Evolutionary conservation across 176 grass and related monocot genomes (phyloP), one percentile per base, ranked within the genome.

Genomic region (Hsuehochloa calcarea): DNA sequence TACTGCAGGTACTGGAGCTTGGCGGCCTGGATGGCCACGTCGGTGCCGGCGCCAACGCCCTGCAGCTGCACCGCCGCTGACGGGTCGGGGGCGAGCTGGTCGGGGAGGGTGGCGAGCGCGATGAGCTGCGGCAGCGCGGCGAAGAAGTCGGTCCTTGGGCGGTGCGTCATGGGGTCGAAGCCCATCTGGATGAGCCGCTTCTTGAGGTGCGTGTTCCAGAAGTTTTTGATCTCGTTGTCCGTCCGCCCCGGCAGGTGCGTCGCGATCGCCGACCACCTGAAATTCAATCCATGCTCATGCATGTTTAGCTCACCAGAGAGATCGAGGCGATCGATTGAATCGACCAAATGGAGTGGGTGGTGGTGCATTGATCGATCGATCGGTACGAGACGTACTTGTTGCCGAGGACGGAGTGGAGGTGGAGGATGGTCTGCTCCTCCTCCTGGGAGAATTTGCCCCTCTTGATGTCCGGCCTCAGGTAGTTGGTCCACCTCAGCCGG

Each of bases 131-230:
- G 91, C 41, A 96, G 80, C 50, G 94, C 88, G 51, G 85, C 77
- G 72, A 91, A 88, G 89, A 96, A 96, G 54, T 97, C 92, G 12
- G 94, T 94, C 46, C 94, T 75, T 1, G 90, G 92, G 40, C 89
- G 94, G 85, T 97, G 94, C 73, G 94, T 97, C 90, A 97, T 94
- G 50, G 94, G 94, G 81, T 97, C 94, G 82, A 97, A 79, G n/a
- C 94, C 94, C 94, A 97, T 97, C 85, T 93, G 89, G 65, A 94
- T 90, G 47, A 97, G 87, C 27, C 89, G 89, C 92, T 94, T 97
- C 89, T 94, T 97, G 70, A 97, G 92, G 78, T 97, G 94, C 27
- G 94, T 97, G 92, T 97, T 97, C 94, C 94, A 97, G 70, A 92
- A 94, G 80, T 97, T 97, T 76, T 97, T 97, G 75, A 97, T 94